phyloP scores from a whole-genome alignment of 345 rosid species.

The Syzygium aqueum region DNA sequence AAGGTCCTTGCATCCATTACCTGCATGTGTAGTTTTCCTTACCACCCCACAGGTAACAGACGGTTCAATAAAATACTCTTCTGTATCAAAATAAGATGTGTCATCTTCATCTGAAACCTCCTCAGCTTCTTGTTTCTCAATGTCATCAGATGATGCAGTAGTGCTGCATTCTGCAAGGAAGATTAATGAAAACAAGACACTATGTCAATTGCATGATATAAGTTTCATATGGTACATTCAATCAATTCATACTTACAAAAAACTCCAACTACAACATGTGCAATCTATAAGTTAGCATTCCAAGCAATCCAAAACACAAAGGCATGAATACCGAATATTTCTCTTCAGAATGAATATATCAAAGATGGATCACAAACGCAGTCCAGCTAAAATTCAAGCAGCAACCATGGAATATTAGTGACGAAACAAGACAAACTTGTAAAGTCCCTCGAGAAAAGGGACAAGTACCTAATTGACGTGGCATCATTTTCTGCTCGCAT shows the following conservation, averaged over 20 bases:
- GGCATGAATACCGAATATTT: not conserved
- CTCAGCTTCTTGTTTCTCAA: slow-evolving; percentile 85
- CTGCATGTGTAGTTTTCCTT: slow-evolving; percentile 14
- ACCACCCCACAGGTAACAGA: slow-evolving; percentile 22
- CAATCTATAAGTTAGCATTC: not conserved
- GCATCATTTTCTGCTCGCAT: not conserved
- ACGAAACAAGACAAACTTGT: not conserved
- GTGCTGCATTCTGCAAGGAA: slow-evolving; percentile 86
- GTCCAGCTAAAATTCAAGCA: not conserved
- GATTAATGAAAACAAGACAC: not conserved
- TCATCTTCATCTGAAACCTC: slow-evolving; percentile 86
- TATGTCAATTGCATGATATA: not conserved
- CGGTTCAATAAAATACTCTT: slow-evolving; percentile 56
- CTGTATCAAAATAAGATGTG: slow-evolving; percentile 61
- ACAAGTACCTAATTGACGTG: not conserved
- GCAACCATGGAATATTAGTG: not conserved
- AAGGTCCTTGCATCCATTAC: slow-evolving; percentile 9
- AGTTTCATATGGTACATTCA: not conserved
- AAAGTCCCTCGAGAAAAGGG: not conserved
- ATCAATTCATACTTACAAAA: not conserved
- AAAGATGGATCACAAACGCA: not conserved
- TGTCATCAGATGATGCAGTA: slow-evolving; percentile 92
- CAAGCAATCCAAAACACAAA: not conserved
- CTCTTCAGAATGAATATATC: not conserved
- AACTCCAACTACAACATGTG: not conserved